A percentile compares a stretch with the other conserved stretches of the same genome.
Conservation (phyloP, 2,329 filamentous ascomycete species). For the Apiospora kogelbergensis region DNA sequence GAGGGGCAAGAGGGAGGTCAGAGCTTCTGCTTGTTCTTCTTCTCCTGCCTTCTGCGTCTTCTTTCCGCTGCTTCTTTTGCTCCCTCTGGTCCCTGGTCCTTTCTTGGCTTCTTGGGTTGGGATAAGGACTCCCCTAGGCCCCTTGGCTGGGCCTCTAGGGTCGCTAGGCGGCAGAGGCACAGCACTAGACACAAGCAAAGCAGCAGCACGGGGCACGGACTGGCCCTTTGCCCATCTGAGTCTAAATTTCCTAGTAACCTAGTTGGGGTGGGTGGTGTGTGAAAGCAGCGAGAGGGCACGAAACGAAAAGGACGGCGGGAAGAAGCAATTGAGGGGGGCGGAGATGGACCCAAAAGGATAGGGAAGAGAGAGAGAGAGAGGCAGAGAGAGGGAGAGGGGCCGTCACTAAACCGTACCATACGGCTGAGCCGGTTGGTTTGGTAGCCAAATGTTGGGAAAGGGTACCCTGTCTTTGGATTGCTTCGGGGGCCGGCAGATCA, state of each 20-base stretch:
- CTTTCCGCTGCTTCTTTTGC: neutral
- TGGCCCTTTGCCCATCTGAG: slow-evolving; percentile 2
- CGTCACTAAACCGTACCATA: slow-evolving; percentile 4
- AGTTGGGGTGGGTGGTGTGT: neutral
- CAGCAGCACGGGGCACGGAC: neutral
- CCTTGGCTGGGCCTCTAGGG: too few relatives aligned
- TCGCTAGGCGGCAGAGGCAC: neutral
- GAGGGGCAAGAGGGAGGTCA: neutral
- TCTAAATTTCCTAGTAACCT: neutral
- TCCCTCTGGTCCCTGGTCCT: neutral
- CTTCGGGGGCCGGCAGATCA: neutral
- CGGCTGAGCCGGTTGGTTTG: slow-evolving; percentile 6
- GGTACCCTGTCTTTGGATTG: neutral
- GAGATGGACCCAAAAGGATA: neutral
- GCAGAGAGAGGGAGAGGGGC: neutral
- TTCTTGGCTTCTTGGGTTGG: neutral
- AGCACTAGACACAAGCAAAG: neutral
- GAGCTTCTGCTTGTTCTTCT: neutral
- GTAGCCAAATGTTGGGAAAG: neutral
- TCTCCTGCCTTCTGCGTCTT: neutral
- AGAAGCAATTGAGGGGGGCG: neutral
- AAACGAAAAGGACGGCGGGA: neutral
- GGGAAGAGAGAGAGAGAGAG: neutral
- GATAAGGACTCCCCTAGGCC: neutral
- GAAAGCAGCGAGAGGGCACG: slow-evolving; percentile 1